Base-by-base conservation (phyloP, 2,329 filamentous ascomycete species). In the Fusarium continuum region DNA sequence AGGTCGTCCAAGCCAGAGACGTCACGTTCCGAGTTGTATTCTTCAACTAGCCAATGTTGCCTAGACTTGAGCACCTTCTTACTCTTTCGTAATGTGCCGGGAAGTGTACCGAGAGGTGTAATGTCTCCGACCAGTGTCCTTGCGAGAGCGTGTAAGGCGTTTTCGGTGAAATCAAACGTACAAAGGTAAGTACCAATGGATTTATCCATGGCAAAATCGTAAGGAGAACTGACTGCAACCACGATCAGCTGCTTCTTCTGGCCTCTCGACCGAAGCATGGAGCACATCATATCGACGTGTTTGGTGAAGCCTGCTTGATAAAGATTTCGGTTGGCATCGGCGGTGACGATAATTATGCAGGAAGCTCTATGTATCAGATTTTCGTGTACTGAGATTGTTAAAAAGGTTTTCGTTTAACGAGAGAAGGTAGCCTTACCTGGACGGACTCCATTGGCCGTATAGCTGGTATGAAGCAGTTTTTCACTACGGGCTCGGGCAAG, bases 231-330 rank as follows among this genome's bases (percentile, higher is more conserved):
- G 67, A 96, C 93, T 1, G 94, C 91, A 8, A 97, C 90, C 4
- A 97, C 94, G 20, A 97, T 88, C 31, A 97, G 79, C 1, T 93
- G 91, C 77, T 96, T 97, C 75, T 95, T 91, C 72, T 93, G 91
- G 3, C 91, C 91, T 13, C 85, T 85, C 7, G 89, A 87, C 7
- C 88, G 86, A 54, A 92, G 84, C 86, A 93, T 90, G 19, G 91
- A 92, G 77, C 93, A 97, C 77, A 97, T 94, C 90, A 96, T 95
- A 11, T 93, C 90, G 8, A 97, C 91, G 67, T 98, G 94, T 74
- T 97, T 98, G 3, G 94, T 94, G 73, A 98, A 98, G 1, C 93
- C 93, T 45, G 92, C 88, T 74, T 98, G 94, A 72, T 97, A 98
- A 13, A 96, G 79, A 72, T 98, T 97, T 34, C 93, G 85, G 73